These are phyloP conservation scores for Fusarium verticillioides DNA, from an alignment of 2,329 filamentous ascomycete species.

Conservation along the genomic window DNA sequence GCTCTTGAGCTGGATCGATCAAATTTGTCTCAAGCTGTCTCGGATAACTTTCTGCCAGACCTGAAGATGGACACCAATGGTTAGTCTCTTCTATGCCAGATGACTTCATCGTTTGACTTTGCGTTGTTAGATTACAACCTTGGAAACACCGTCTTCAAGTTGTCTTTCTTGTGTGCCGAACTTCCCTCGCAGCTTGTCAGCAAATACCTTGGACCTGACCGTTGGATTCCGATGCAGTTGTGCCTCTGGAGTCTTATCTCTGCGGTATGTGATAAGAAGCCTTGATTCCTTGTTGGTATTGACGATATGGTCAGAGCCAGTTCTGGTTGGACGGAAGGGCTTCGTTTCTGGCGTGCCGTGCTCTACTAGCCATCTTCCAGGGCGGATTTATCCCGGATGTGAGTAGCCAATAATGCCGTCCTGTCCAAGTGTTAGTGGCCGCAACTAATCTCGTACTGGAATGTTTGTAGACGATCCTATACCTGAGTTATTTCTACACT, in stretches of 20 bases:
- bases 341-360: background rate
- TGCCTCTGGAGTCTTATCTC: background rate
- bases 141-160: background rate
- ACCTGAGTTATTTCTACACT: background rate
- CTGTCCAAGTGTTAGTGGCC: no score
- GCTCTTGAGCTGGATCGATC: conserved; percentile 59
- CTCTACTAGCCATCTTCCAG: background rate
- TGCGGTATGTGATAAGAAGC: background rate
- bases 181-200: background rate
- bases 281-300: background rate
- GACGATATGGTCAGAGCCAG: background rate
- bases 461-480: background rate
- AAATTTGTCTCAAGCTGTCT: conserved; percentile 55
- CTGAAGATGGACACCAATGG: background rate
- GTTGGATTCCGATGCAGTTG: background rate
- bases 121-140: background rate
- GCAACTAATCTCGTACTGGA: background rate
- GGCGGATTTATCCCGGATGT: background rate
- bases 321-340: background rate
- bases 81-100: background rate
- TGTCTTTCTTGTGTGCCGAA: background rate
- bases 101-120: accelerated
- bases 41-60: conserved; percentile 57
- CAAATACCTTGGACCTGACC: background rate
- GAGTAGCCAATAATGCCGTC: accelerated